Base-by-base conservation (phyloP, 257 asterid genomes). In the Ehretia macrophylla region DNA sequence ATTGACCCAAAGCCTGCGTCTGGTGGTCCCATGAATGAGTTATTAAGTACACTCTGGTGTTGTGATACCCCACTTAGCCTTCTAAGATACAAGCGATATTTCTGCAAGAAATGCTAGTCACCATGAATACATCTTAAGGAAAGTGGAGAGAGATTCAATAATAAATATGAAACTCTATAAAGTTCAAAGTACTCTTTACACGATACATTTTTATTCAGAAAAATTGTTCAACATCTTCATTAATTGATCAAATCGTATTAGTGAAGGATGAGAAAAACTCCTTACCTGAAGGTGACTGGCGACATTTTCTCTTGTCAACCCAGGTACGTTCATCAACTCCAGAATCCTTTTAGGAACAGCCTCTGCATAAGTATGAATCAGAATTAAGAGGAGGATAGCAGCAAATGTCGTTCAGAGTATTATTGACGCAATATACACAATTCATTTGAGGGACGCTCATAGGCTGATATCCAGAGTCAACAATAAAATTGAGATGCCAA, bases 321-420 rank as follows among this genome's bases (percentile, higher is more conserved):
- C 84, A 51, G 82, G 83, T 1, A 81, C 91, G 14, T 79, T 79
- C 95, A 86, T 83, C 71, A 81, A 55, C 71, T 86, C 91, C 60
- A 86, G 84, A 77, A 86, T 86, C 77, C 85, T 79, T 69, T 81
- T 86, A 18, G 95, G 95, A 51, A 79, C 82, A 40, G 91, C 91
- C 71, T 83, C 91, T 85, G 80, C 59, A 67, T 55, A 23, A 10
- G 44, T 23, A 48, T 17, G 18, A 35, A 35, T 56, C 47, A 17
- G 21, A 32, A 4, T 56, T 19, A 17, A 18, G n/a, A 11, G 27
- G 22, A 27, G 35, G 35, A 27, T 27, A 27, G 35, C 35, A 27
- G 6, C 35, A 27, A 27, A 27, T 27, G 35, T 27, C 6, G 35
- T 27, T 27, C 4, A 27, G 35, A 1, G 35, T 6, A 27, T 1